These are phyloP conservation scores for Entophlyctis luteolus DNA, from an alignment of 192 early-diverging fungal genomes.

Conservation along the genomic window DNA sequence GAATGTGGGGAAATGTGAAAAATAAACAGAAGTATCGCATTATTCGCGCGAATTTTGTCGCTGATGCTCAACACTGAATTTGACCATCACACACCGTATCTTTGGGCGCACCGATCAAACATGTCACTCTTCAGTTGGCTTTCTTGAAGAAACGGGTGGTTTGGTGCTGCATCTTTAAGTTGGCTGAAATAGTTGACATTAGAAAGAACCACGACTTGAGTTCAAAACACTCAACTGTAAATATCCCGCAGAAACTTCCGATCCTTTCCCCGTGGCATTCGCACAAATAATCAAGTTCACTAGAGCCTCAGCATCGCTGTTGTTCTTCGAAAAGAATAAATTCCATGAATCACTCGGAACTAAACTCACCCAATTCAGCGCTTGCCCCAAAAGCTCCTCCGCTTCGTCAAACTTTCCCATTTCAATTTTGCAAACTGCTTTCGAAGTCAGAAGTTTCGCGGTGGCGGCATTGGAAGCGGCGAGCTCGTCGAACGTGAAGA, in stretches of 20 bases:
- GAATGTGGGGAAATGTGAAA: constrained; percentile 68
- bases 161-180: constrained; percentile 68
- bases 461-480: constrained; percentile 70
- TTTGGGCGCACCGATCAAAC: constrained; percentile 66
- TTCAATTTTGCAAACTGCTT: constrained; percentile 80
- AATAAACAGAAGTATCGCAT: neutral
- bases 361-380: constrained; percentile 44
- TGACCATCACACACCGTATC: constrained; percentile 23
- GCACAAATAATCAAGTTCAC: constrained; percentile 82
- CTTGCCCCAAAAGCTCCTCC: constrained; percentile 70
- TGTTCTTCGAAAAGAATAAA: constrained; percentile 41
- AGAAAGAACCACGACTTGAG: constrained; percentile 44
- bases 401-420: constrained; percentile 79
- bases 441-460: constrained; percentile 68
- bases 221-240: constrained; percentile 50
- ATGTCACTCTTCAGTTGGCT: constrained; percentile 71
- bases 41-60: neutral
- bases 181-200: constrained; percentile 45
- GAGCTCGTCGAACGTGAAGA: constrained; percentile 93
- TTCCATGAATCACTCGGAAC: neutral
- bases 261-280: constrained; percentile 62
- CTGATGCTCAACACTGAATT: neutral
- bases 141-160: constrained; percentile 75
- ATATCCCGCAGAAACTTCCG: constrained; percentile 62
- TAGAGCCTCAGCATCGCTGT: constrained; percentile 74